Evolutionary conservation across 2,329 filamentous ascomycete genomes (phyloP), one percentile per base, ranked within the genome.

Genomic region (Diaporthe sp.): DNA sequence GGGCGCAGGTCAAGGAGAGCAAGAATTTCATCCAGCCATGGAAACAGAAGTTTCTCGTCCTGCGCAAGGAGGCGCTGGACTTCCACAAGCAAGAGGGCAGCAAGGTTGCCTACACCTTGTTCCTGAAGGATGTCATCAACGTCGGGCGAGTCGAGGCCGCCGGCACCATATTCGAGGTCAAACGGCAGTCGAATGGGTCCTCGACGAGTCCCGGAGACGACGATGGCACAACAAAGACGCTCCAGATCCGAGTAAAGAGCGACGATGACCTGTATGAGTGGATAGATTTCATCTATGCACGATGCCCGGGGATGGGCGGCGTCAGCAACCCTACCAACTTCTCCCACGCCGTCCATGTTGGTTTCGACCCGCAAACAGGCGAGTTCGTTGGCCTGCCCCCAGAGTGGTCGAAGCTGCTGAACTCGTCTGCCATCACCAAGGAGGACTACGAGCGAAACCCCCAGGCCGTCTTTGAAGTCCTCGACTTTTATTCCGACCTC

Each of bases 321-420:
- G 97, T 99, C 73, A 98, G 96, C 85, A 98, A 98, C 83, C 97
- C 97, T 8, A 98, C 97, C 77, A 98, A 98, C 86, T 99, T 99
- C 86, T 95, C 94, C 32, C 97, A 99, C 82, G 94, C 96, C 61
- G 96, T 99, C 32, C 97, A 99, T 82, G 97, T 99, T 78, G 97
- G 97, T 75, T 99, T 98, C 81, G 97, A 99, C 82, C 95, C 96
- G 35, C 93, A 95, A 79, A 98, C 95, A 3, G 97, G 97, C 77
- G 95, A 97, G 78, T 99, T 99, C 80, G 95, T 97, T 63, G 97
- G 97, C 51, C 85, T 99, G 78, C 97, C 97, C 1, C 93, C 95
- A 7, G 97, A 99, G 86, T 99, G 97, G 97, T 97, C 97, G 81
- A 97, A 97, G 84, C 89, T 99, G 69, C 89, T 99, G 78, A 98